These are phyloP conservation scores for Pyricularia sp. DNA, from an alignment of 2,329 filamentous ascomycete genomes.

Conservation along the genomic window DNA sequence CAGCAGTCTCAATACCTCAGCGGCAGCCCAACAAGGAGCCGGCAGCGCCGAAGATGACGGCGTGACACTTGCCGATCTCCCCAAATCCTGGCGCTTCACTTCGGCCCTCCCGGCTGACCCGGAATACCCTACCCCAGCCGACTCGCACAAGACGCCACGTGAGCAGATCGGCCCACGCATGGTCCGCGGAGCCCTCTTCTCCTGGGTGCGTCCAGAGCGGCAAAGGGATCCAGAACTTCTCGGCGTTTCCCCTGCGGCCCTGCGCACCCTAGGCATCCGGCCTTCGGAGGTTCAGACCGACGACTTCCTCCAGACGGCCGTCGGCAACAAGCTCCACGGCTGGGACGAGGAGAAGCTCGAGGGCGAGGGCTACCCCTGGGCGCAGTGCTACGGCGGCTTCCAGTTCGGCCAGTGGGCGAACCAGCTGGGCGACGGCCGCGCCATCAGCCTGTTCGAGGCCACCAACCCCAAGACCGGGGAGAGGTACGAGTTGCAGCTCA, in stretches of 20 bases:
- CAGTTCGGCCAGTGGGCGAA: slow-evolving; percentile 83
- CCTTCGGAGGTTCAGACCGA: slow-evolving; percentile 54
- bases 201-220: slow-evolving; percentile 73
- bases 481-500: slow-evolving; percentile 84
- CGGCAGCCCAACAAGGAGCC: background rate
- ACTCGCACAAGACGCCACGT: slow-evolving; percentile 70
- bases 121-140: slow-evolving; percentile 64
- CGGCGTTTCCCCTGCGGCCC: slow-evolving; percentile 63
- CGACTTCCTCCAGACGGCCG: slow-evolving; percentile 64
- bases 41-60: slow-evolving; percentile 10
- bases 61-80: slow-evolving; percentile 38
- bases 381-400: slow-evolving; percentile 89
- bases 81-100: slow-evolving; percentile 53
- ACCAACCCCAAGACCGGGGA: slow-evolving; percentile 59
- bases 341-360: slow-evolving; percentile 46
- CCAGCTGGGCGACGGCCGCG: slow-evolving; percentile 86
- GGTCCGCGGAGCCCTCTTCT: slow-evolving; percentile 77
- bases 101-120: slow-evolving; percentile 63
- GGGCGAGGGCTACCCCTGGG: slow-evolving; percentile 72
- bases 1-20: background rate
- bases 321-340: slow-evolving; percentile 72
- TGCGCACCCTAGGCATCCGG: slow-evolving; percentile 68
- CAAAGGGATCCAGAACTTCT: slow-evolving; percentile 65
- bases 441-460: slow-evolving; percentile 86
- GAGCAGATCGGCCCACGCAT: slow-evolving; percentile 64